Base-by-base conservation (phyloP, 139 green algal genomes). In the Chlorella sp. region DNA sequence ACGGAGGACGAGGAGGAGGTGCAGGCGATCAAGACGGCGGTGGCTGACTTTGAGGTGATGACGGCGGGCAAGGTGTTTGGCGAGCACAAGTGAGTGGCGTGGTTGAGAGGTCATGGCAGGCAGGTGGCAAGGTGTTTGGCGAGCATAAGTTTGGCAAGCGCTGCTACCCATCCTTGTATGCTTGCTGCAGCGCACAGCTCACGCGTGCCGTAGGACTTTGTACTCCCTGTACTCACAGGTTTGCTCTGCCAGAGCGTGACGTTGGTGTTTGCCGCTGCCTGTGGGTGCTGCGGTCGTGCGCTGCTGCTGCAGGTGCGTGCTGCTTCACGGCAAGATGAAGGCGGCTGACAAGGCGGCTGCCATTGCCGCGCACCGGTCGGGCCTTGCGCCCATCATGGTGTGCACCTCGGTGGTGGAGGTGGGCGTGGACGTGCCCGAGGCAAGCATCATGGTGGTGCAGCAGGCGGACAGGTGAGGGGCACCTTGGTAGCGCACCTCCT, bases 391-490 rank as follows among this genome's bases (percentile, higher is more conserved):
- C 3, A 86, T 96, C 26, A 83, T 98, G 32, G 78, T 97, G 23
- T 86, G 84, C 69, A 97, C 89, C 17, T 90, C 88, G 0, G 94
- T 98, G 22, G 88, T 98, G 5, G 94, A 98, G 78, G 70, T 91
- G 49, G 93, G 93, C 0, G 90, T 98, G 55, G 94, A 98, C 69
- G 86, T 97, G 49, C 91, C 90, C 0, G 85, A 94, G 36, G 94
- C 94, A 0, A 88, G 84, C 5, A 76, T 97, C 5, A 97, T 98
- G 73, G 77, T 98, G 31, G 88, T 98, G n/a, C 86, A 98, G 77
- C 84, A 96, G 67, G 91, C 94, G 6, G 94, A 98, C n/a, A 81
- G 90, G 61, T 79, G 59, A 14, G 83, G 2, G 35, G 20, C 36
- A 5, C n/a, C n/a, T n/a, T n/a, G n/a, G 14, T 20, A 59, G 14